These are phyloP conservation scores for Tricholoma saponaceum DNA, from an alignment of 768 basidiomycete genomes.

Conservation along the genomic window DNA sequence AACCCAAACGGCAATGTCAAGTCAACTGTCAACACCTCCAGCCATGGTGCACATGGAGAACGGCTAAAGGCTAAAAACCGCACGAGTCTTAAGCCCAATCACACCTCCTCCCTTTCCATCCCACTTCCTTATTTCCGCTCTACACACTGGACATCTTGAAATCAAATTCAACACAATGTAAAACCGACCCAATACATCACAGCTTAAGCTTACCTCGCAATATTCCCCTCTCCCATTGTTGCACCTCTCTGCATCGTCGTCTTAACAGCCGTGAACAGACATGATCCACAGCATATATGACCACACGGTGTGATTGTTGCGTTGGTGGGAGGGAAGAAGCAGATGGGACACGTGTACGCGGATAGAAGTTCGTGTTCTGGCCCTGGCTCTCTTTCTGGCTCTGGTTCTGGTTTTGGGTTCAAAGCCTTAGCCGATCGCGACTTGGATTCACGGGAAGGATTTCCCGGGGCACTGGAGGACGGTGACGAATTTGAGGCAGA, in stretches of 20 bases:
- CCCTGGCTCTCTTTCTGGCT: not conserved
- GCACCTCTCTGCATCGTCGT: slow-evolving; percentile 50
- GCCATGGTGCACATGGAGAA: too few relatives aligned
- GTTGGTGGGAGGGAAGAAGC: slow-evolving; percentile 70
- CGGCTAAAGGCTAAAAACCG: slow-evolving; percentile 34
- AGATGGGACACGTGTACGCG: slow-evolving; percentile 75
- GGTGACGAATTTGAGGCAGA: not conserved
- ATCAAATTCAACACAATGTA: not conserved
- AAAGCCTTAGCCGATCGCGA: slow-evolving; percentile 9
- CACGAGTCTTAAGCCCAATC: slow-evolving; percentile 51
- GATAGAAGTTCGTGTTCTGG: slow-evolving; percentile 37
- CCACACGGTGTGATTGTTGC: slow-evolving; percentile 80
- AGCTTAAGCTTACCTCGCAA: slow-evolving; percentile 34
- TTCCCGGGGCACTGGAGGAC: not conserved
- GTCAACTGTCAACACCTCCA: too few relatives aligned
- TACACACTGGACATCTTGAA: slow-evolving; percentile 65
- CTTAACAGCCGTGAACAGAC: slow-evolving; percentile 71
- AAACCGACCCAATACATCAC: not conserved
- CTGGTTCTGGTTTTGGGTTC: slow-evolving; percentile 3
- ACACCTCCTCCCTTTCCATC: slow-evolving; percentile 69
- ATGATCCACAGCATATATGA: slow-evolving; percentile 73
- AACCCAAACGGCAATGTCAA: too few relatives aligned
- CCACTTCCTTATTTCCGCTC: slow-evolving; percentile 63
- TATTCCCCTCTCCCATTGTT: slow-evolving; percentile 21
- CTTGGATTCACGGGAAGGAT: slow-evolving; percentile 1